Conservation (phyloP, 2,329 filamentous ascomycete genomes). For the Fusarium annulatum region DNA sequence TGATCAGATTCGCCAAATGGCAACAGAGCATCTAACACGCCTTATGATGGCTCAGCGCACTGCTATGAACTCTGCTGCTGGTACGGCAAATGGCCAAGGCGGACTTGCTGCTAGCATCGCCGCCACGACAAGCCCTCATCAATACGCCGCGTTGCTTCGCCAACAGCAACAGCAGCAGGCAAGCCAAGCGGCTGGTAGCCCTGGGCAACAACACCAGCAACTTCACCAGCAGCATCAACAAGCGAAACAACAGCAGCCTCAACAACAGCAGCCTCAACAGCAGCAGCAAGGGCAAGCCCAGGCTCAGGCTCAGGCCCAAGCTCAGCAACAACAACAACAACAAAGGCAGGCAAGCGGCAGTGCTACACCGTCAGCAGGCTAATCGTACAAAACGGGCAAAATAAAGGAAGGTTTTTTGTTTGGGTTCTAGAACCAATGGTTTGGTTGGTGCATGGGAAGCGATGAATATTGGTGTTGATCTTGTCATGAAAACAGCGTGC, state of each 20-base stretch:
- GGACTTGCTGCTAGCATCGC: slow-evolving; percentile 61
- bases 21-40: slow-evolving; percentile 61
- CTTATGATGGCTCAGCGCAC: slow-evolving; percentile 61
- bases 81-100: slow-evolving; percentile 57
- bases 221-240: slow-evolving; percentile 44
- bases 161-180: slow-evolving; percentile 66
- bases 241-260: slow-evolving; percentile 37
- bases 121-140: slow-evolving; percentile 64
- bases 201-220: slow-evolving; percentile 44
- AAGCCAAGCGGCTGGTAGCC: slow-evolving; percentile 45
- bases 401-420: slow-evolving; percentile 12
- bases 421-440: slow-evolving; percentile 20
- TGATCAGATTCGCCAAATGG: slow-evolving; percentile 62
- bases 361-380: slow-evolving; percentile 51
- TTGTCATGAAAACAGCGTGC: slow-evolving; percentile 29
- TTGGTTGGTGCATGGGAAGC: slow-evolving; percentile 20
- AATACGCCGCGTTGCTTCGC: slow-evolving; percentile 68
- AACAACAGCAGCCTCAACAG: slow-evolving; percentile 37
- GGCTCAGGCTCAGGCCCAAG: slow-evolving; percentile 11
- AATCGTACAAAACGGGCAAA: slow-evolving; percentile 29
- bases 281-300: slow-evolving; percentile 23
- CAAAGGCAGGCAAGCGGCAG: slow-evolving; percentile 55
- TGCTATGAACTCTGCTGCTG: slow-evolving; percentile 67
- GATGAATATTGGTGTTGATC: slow-evolving; percentile 24
- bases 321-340: slow-evolving; percentile 42